These are phyloP conservation scores for Bathelium albidoporum DNA, from an alignment of 495 filamentous ascomycete genomes.

Conservation along the genomic window DNA sequence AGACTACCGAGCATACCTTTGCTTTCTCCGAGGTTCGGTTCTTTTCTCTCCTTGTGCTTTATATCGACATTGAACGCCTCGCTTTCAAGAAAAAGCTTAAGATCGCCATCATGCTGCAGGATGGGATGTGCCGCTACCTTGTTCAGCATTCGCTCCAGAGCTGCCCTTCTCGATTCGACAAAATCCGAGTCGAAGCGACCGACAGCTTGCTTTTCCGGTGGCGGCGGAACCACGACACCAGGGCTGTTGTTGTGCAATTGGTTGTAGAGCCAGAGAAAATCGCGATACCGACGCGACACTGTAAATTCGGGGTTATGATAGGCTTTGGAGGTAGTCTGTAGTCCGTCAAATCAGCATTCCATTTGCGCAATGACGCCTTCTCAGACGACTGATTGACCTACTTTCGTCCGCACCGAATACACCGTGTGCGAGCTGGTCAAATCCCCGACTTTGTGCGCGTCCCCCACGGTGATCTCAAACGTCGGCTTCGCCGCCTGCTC, in stretches of 20 bases:
- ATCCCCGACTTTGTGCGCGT: constrained; percentile 96
- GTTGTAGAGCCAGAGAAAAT: constrained; percentile 96
- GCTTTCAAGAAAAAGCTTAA: constrained; percentile 94
- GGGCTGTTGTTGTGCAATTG: constrained; percentile 88
- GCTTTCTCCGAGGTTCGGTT: constrained; percentile 74
- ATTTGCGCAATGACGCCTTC: neutral
- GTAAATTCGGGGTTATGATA: constrained; percentile 84
- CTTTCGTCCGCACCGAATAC: constrained; percentile 89
- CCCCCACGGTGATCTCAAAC: constrained; percentile 87
- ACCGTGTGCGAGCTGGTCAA: constrained; percentile 95
- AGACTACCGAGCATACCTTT: constrained; percentile 87
- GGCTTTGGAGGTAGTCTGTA: constrained; percentile 85
- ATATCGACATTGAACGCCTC: constrained; percentile 92
- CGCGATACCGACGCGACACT: constrained; percentile 85
- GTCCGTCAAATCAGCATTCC: neutral
- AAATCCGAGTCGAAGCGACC: constrained; percentile 95
- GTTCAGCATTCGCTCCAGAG: constrained; percentile 93
- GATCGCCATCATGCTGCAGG: constrained; percentile 82
- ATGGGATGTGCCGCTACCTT: constrained; percentile 84
- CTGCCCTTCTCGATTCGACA: constrained; percentile 80
- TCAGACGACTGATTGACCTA: constrained; percentile 31
- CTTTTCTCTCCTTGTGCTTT: constrained; percentile 92
- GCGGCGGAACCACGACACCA: constrained; percentile 88
- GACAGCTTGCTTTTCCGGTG: constrained; percentile 95
- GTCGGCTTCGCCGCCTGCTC: constrained; percentile 84